Evolutionary conservation across 2,329 filamentous ascomycete genomes (phyloP).

Genomic region (Lojkania enalia): DNA sequence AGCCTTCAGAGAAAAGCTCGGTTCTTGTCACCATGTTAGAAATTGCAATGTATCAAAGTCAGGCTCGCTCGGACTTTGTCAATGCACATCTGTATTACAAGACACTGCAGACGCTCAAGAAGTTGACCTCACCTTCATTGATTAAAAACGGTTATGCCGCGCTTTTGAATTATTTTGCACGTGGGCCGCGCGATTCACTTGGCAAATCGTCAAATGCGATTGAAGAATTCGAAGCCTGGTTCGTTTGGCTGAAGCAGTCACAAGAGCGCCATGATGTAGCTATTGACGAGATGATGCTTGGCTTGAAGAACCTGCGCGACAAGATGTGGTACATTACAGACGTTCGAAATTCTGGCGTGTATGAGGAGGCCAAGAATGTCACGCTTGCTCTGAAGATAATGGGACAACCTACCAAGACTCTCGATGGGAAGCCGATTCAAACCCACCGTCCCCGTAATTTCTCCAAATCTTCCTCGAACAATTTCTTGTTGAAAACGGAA

Average conservation of each 20-base stretch:
- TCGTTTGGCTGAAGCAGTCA: conserved; percentile 81
- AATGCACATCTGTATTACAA: conserved; percentile 85
- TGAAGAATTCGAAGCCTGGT: conserved; percentile 78
- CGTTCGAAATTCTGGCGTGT: conserved; percentile 84
- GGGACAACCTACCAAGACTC: conserved; percentile 60
- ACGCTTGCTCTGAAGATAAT: conserved; percentile 89
- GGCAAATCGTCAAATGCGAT: conserved; percentile 71
- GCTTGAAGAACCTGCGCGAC: conserved; percentile 75
- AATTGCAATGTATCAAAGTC: conserved; percentile 74
- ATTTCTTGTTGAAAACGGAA: conserved; percentile 77
- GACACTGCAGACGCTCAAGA: conserved; percentile 73
- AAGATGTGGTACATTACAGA: conserved; percentile 99
- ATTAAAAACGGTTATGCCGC: conserved; percentile 71
- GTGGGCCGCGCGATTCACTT: conserved; percentile 70
- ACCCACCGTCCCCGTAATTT: conserved; percentile 48
- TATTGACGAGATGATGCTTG: conserved; percentile 74
- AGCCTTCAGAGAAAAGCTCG: conserved; percentile 45
- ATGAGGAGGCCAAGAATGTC: conserved; percentile 84
- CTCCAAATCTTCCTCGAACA: conserved; percentile 52
- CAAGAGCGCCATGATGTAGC: conserved; percentile 75
- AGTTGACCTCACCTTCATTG: conserved; percentile 62
- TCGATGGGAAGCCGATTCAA: conserved; percentile 46
- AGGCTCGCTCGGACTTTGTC: conserved; percentile 79
- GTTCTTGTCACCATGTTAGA: conserved; percentile 74
- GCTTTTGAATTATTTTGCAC: conserved; percentile 72